phyloP scores from a whole-genome alignment of 495 filamentous ascomycete species.

The Cercophora samala region DNA sequence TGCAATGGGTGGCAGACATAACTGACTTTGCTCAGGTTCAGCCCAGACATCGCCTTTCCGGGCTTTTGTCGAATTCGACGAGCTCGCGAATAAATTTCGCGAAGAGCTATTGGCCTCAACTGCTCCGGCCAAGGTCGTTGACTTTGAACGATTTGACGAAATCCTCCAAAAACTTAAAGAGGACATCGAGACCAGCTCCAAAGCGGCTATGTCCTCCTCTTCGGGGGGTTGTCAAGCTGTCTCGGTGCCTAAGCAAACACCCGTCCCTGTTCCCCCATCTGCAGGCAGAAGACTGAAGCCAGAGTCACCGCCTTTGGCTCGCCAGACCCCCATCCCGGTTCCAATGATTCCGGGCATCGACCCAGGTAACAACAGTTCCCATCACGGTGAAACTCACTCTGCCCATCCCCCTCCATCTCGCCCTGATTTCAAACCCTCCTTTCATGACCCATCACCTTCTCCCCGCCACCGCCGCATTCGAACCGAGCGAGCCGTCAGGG shows the following conservation, averaged over 20 bases:
- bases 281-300: background rate
- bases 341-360: background rate
- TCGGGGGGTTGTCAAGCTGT: background rate
- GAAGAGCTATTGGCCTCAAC: background rate
- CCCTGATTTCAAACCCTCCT: background rate
- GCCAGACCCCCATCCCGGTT: background rate
- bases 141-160: background rate
- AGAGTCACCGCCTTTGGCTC: background rate
- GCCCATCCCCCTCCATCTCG: background rate
- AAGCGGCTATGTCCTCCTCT: background rate
- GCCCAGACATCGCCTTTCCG: background rate
- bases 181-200: background rate
- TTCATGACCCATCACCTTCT: background rate
- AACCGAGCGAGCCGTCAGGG: slow-evolving; percentile 16
- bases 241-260: background rate
- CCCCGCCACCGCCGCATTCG: background rate
- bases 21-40: background rate
- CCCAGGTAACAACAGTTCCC: background rate
- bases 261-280: background rate
- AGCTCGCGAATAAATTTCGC: background rate
- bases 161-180: background rate
- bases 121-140: too few species aligned
- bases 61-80: slow-evolving; percentile 14
- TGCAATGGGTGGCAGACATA: background rate
- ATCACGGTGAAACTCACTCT: background rate